These are phyloP conservation scores for Drosera capensis DNA, from an alignment of 148 eudicot species.

Conservation along the genomic window DNA sequence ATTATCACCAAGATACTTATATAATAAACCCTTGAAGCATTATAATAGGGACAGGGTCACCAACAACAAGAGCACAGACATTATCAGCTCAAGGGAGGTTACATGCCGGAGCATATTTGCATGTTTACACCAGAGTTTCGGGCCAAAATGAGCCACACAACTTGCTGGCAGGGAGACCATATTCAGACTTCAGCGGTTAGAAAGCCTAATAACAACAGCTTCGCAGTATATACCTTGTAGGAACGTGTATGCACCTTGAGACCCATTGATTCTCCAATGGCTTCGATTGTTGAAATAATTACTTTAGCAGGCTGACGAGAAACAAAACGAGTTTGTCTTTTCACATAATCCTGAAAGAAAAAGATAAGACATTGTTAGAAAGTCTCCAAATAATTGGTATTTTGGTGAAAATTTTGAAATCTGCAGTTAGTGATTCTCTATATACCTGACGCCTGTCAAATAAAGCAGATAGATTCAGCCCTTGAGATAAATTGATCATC, in stretches of 20 bases:
- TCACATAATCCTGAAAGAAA: slow-evolving; percentile 51
- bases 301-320: slow-evolving; percentile 67
- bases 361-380: background rate
- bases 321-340: slow-evolving; percentile 91
- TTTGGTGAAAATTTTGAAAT: background rate
- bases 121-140: too few species aligned
- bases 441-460: slow-evolving; percentile 95
- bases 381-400: background rate
- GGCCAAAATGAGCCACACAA: too few species aligned
- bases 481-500: slow-evolving; percentile 97
- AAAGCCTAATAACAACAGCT: too few species aligned
- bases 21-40: too few species aligned
- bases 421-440: background rate
- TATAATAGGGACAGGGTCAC: too few species aligned
- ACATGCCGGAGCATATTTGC: too few species aligned
- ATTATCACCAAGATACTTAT: too few species aligned
- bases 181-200: too few species aligned
- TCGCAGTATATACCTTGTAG: slow-evolving; percentile 38
- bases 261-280: slow-evolving; percentile 66
- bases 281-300: slow-evolving; percentile 56
- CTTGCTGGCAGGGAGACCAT: too few species aligned
- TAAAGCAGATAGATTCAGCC: slow-evolving; percentile 84
- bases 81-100: too few species aligned
- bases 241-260: slow-evolving; percentile 71
- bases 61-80: too few species aligned